Evolutionary conservation across 495 filamentous ascomycete species (phyloP), one percentile per base, ranked within the genome.

Genomic region (Penicillium turbatum): DNA sequence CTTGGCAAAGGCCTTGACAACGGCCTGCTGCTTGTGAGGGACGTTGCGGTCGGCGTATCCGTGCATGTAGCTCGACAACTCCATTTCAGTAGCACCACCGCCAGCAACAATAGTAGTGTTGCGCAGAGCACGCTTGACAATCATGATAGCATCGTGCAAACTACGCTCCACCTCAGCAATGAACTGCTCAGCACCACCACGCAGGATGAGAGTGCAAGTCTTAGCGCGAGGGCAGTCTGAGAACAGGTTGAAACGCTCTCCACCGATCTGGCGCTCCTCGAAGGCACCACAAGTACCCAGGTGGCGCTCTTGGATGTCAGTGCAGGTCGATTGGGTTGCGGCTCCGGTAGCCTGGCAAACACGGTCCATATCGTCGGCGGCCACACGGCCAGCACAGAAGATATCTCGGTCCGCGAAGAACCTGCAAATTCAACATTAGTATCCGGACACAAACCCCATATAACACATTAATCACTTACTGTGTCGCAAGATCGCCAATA

Each of bases 101-200:
- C 93, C 93, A 24, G 92, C 93, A 30, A 98, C 93, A 62, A 98
- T 96, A 60, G 82, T 88, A 56, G 86, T 85, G 74, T 97, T 92
- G 75, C 88, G 87, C 67, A 97, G 88, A 26, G 92, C 89, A 42
- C 95, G 90, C 80, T 96, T 97, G 57, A 98, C 93, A 58, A 98
- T 93, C 93, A 98, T 98, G 75, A 98, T 96, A 37, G 92, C 93
- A 67, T 98, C 93, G 73, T 98, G 93, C 52, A 98, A 79, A 67
- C 89, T 95, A 36, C 93, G 86, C 78, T 98, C 93, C 0, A 97
- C 92, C 70, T 98, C 93, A 37, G 93, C 93, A 63, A 98, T 97
- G 78, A 98, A 97, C 69, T 98, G 93, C 78, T 97, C 93, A 26
- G 93, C 93, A 46, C 93, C 93, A 61, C 93, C 93, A 67, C 93